Evolutionary conservation across 495 filamentous ascomycete genomes (phyloP).

Genomic region (Cercophora scortea): DNA sequence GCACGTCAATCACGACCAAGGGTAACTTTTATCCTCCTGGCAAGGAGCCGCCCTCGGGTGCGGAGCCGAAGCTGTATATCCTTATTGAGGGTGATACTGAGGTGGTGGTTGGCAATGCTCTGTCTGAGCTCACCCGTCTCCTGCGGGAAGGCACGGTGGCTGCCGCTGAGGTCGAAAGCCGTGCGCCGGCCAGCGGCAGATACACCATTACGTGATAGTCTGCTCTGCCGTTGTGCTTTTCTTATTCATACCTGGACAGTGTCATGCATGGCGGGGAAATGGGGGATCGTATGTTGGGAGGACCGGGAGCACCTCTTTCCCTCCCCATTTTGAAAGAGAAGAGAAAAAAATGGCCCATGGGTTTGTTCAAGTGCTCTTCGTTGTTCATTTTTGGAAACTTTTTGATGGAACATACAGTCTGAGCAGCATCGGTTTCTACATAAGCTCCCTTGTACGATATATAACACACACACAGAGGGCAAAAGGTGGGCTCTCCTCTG

Average conservation of each 20-base stretch:
- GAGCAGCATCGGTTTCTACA: too few species aligned
- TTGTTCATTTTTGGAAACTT: too few species aligned
- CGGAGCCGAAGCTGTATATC: slow-evolving; percentile 89
- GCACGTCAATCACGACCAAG: slow-evolving; percentile 96
- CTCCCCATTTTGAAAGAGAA: too few species aligned
- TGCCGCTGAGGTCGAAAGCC: slow-evolving; percentile 74
- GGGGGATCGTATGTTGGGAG: too few species aligned
- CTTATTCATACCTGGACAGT: not conserved
- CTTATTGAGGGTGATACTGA: slow-evolving; percentile 97
- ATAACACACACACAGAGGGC: too few species aligned
- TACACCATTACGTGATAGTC: slow-evolving; percentile 73
- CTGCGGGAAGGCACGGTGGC: slow-evolving; percentile 90
- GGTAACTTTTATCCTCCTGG: slow-evolving; percentile 80
- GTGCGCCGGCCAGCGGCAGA: slow-evolving; percentile 72
- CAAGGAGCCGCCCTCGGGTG: slow-evolving; percentile 65
- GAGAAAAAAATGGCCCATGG: too few species aligned
- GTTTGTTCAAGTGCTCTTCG: too few species aligned
- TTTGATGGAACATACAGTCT: too few species aligned
- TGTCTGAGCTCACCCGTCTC: slow-evolving; percentile 81
- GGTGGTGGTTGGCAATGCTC: slow-evolving; percentile 80
- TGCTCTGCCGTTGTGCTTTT: not conserved
- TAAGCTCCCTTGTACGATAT: too few species aligned
- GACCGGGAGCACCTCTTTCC: too few species aligned
- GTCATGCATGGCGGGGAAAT: too few species aligned
- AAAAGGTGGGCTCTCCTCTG: too few species aligned